Evolutionary conservation across 352 stramenopile genomes (phyloP).

Genomic region (Phytophthora citricola): DNA sequence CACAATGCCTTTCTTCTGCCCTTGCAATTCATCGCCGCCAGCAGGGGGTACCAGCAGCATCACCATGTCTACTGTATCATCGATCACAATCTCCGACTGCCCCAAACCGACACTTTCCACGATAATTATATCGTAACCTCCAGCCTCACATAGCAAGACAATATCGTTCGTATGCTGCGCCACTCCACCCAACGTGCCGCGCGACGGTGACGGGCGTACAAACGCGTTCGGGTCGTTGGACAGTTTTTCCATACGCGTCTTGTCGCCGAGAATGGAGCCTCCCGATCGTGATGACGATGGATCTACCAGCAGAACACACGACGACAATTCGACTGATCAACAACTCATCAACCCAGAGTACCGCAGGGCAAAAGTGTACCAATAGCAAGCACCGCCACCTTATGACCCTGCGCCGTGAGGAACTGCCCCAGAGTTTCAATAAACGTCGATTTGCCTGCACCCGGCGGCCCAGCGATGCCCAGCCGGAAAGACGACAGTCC

Average conservation of each 20-base stretch:
- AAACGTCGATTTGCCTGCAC: slow-evolving; percentile 98
- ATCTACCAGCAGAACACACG: slow-evolving; percentile 59
- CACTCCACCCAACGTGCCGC: slow-evolving; percentile 81
- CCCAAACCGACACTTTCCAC: slow-evolving; percentile 98
- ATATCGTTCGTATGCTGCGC: slow-evolving; percentile 91
- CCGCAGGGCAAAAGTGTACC: slow-evolving; percentile 27
- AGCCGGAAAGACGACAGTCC: slow-evolving; percentile 81
- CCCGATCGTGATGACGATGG: slow-evolving; percentile 95
- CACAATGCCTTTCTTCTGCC: slow-evolving; percentile 99
- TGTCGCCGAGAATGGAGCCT: slow-evolving; percentile 98
- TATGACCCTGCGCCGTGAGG: slow-evolving; percentile 82
- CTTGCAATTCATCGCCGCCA: slow-evolving; percentile 97
- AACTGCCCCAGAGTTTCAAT: slow-evolving; percentile 95
- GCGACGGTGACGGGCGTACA: slow-evolving; percentile 92
- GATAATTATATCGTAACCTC: slow-evolving; percentile 95
- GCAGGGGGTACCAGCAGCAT: slow-evolving; percentile 95
- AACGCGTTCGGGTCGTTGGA: slow-evolving; percentile 93
- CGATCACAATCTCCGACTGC: slow-evolving; percentile 97
- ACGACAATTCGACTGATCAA: background rate
- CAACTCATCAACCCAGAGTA: background rate
- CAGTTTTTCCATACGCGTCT: slow-evolving; percentile 97
- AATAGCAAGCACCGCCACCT: slow-evolving; percentile 96
- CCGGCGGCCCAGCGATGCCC: slow-evolving; percentile 91
- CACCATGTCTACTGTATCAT: slow-evolving; percentile 97
- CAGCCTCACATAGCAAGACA: slow-evolving; percentile 94